These are phyloP conservation scores for Nigrospora osmanthi DNA, from an alignment of 2,329 filamentous ascomycete species.

Conservation along the genomic window DNA sequence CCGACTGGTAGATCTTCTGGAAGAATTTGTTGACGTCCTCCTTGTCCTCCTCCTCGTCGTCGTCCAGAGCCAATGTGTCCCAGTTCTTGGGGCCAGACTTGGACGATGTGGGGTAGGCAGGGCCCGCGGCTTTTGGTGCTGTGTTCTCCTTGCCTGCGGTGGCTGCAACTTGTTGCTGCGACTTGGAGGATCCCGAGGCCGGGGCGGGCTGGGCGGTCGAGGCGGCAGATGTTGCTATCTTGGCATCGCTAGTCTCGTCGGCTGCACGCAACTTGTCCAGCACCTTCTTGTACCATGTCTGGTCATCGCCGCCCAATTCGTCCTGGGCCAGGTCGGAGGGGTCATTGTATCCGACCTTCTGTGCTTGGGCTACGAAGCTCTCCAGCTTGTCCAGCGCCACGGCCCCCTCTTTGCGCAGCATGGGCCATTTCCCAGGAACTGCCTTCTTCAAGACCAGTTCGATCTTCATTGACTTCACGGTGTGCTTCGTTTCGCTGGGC, in stretches of 20 bases:
- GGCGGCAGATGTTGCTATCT: too few species aligned
- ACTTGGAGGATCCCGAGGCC: too few species aligned
- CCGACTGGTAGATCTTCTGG: slow-evolving; percentile 74
- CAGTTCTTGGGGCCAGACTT: slow-evolving; percentile 80
- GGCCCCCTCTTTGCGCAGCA: slow-evolving; percentile 37
- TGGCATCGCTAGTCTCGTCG: too few species aligned
- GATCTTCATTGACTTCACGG: slow-evolving; percentile 69
- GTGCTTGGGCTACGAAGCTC: neutral
- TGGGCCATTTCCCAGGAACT: slow-evolving; percentile 60
- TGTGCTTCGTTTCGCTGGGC: slow-evolving; percentile 48
- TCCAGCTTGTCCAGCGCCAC: slow-evolving; percentile 17
- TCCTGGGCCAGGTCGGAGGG: slow-evolving; percentile 10
- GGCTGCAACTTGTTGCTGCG: too few species aligned
- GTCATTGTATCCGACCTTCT: slow-evolving; percentile 8
- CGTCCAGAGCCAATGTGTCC: slow-evolving; percentile 63
- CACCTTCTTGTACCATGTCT: slow-evolving; percentile 15
- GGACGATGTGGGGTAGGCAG: slow-evolving; percentile 80
- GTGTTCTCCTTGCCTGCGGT: slow-evolving; percentile 6
- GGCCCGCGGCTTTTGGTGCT: slow-evolving; percentile 19
- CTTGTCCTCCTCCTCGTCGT: slow-evolving; percentile 42
- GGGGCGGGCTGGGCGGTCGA: too few species aligned
- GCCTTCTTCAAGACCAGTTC: slow-evolving; percentile 69
- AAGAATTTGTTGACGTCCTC: slow-evolving; percentile 75
- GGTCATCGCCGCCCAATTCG: slow-evolving; percentile 5
- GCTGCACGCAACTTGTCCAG: slow-evolving; percentile 3